Conservation (phyloP, 2,329 filamentous ascomycete species). For the Penicillium sp. region DNA sequence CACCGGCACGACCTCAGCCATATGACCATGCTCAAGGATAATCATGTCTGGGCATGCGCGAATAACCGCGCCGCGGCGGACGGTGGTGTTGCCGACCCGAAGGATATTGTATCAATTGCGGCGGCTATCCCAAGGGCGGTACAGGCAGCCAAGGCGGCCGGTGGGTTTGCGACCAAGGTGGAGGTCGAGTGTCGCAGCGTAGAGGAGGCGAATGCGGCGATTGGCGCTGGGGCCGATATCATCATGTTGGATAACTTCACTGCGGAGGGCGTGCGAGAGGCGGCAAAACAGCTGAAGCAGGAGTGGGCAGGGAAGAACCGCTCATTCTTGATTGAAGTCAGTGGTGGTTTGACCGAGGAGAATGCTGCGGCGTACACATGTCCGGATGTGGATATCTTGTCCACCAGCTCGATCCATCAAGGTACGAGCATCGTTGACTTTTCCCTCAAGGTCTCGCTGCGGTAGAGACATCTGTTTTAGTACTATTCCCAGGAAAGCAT, state of each 20-base stretch:
- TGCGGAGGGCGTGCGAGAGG: constrained; percentile 71
- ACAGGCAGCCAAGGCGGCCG: constrained; percentile 75
- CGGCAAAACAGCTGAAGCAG: constrained; percentile 73
- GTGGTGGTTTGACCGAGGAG: constrained; percentile 79
- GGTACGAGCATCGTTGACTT: constrained; percentile 93
- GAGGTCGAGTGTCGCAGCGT: constrained; percentile 94
- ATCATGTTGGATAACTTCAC: constrained; percentile 98
- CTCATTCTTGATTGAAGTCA: constrained; percentile 83
- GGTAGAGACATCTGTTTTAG: constrained; percentile 16
- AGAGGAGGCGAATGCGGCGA: constrained; percentile 86
- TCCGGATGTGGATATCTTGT: constrained; percentile 88
- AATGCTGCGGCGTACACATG: constrained; percentile 77
- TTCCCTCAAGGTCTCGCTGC: constrained; percentile 76
- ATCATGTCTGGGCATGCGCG: constrained; percentile 90
- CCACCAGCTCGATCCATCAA: constrained; percentile 95
- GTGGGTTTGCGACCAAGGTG: constrained; percentile 88
- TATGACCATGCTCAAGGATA: constrained; percentile 99
- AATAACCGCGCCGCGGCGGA: constrained; percentile 34
- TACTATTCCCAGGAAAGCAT: not conserved
- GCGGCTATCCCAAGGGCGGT: constrained; percentile 83
- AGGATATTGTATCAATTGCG: constrained; percentile 32
- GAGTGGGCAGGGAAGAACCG: constrained; percentile 73
- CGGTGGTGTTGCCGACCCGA: constrained; percentile 13
- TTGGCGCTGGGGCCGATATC: constrained; percentile 86
- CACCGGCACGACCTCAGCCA: constrained; percentile 87